Percentiles rank a stretch among this genome's conserved stretches.
Evolutionary conservation across 805 yeast species (phyloP).

Genomic region (Sporopachydermia lactativora): DNA sequence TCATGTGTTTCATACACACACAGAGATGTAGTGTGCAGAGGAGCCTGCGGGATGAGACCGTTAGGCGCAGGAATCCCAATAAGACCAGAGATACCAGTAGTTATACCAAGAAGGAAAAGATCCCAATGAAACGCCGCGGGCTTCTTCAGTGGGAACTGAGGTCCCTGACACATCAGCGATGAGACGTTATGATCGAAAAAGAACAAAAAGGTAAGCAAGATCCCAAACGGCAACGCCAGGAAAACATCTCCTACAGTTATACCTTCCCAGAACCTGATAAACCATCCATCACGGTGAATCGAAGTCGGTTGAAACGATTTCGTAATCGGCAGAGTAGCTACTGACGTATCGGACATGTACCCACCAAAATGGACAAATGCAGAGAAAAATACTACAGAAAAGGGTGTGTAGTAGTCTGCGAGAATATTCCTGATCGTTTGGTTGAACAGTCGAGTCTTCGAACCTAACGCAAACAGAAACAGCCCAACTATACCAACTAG

Average conservation of each 20-base stretch:
- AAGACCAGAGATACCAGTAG: slow-evolving; percentile 79
- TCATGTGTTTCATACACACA: slow-evolving; percentile 33
- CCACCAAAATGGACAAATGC: slow-evolving; percentile 93
- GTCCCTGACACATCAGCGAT: slow-evolving; percentile 80
- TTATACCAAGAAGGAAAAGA: slow-evolving; percentile 66
- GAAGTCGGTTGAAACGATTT: slow-evolving; percentile 64
- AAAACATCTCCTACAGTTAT: slow-evolving; percentile 65
- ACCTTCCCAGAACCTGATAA: slow-evolving; percentile 59
- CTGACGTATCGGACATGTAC: slow-evolving; percentile 36
- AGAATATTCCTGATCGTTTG: slow-evolving; percentile 51
- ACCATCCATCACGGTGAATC: slow-evolving; percentile 42
- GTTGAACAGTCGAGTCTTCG: slow-evolving; percentile 44
- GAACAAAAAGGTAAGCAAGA: slow-evolving; percentile 69
- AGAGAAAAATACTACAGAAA: slow-evolving; percentile 76
- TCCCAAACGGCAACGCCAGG: slow-evolving; percentile 85
- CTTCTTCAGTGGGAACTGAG: slow-evolving; percentile 65
- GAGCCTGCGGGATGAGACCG: slow-evolving; percentile 96
- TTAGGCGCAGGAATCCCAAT: slow-evolving; percentile 93
- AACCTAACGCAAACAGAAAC: slow-evolving; percentile 43
- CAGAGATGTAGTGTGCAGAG: slow-evolving; percentile 73
- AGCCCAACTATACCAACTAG: slow-evolving; percentile 69
- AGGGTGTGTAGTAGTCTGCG: slow-evolving; percentile 77
- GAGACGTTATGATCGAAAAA: slow-evolving; percentile 95
- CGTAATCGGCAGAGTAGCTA: slow-evolving; percentile 56
- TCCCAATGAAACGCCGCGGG: slow-evolving; percentile 94